Conservation (phyloP, 139 green algal species). For the Edaphochlamys debaryana region DNA sequence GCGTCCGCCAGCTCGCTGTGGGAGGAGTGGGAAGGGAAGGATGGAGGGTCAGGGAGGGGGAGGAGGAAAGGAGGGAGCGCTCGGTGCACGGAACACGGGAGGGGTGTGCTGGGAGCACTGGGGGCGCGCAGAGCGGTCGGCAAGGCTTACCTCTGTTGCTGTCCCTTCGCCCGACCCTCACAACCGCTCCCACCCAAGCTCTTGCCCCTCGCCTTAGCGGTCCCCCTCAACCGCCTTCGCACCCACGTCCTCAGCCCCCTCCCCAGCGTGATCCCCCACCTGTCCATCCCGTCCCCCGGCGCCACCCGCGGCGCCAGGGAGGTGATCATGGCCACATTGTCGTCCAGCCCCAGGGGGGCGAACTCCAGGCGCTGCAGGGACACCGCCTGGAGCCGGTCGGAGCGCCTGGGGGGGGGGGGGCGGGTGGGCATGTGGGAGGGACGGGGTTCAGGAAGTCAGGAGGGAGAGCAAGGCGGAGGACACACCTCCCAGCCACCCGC, state of each 20-base stretch:
- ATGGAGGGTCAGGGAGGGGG: too few relatives aligned
- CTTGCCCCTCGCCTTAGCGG: too few relatives aligned
- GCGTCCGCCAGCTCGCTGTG: constrained; percentile 22
- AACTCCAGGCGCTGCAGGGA: constrained; percentile 64
- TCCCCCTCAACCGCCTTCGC: too few relatives aligned
- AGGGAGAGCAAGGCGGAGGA: background rate
- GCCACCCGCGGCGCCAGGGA: constrained; percentile 2
- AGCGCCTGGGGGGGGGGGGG: background rate
- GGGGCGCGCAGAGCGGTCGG: too few relatives aligned
- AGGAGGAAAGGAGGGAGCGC: background rate
- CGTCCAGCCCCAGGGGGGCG: constrained; percentile 62
- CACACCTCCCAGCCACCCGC: too few relatives aligned
- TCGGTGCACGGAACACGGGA: background rate
- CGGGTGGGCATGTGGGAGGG: background rate
- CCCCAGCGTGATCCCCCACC: background rate
- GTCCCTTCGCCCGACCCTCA: too few relatives aligned
- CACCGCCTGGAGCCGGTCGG: constrained; percentile 52
- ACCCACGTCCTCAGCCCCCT: too few relatives aligned
- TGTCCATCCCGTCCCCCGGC: background rate
- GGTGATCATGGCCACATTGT: constrained; percentile 86
- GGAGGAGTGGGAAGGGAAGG: too few relatives aligned
- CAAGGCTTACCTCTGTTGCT: too few relatives aligned
- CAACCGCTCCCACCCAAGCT: too few relatives aligned
- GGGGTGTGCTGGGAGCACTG: too few relatives aligned
- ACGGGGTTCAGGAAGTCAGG: too few relatives aligned